These are phyloP conservation scores for Iberis pinnata DNA, from an alignment of 345 rosid species.

Conservation along the genomic window DNA sequence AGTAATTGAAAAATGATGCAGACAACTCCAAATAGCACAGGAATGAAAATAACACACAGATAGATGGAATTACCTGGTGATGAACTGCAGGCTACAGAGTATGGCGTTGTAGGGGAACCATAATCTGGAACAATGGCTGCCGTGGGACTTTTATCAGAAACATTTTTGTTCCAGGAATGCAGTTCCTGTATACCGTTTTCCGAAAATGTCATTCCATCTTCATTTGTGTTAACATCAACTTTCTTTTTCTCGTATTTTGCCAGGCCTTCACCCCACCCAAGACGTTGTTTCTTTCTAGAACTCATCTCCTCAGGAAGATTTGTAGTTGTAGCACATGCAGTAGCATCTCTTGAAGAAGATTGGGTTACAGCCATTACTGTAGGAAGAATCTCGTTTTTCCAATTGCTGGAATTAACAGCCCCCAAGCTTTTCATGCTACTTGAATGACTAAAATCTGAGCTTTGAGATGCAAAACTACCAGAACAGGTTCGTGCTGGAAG, in stretches of 20 bases:
- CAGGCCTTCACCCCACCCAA: slow-evolving; percentile 96
- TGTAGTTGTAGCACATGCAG: slow-evolving; percentile 43
- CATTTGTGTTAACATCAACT: slow-evolving; percentile 50
- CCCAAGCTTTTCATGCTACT: slow-evolving; percentile 78
- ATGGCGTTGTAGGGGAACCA: slow-evolving; percentile 85
- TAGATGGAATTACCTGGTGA: slow-evolving; percentile 52
- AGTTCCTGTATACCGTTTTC: slow-evolving; percentile 34
- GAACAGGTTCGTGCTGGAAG: slow-evolving; percentile 66
- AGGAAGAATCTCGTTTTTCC: slow-evolving; percentile 41
- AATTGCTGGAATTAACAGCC: slow-evolving; percentile 54
- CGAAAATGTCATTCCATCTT: slow-evolving; percentile 36
- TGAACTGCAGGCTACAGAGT: slow-evolving; percentile 89
- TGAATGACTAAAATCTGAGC: slow-evolving; percentile 79
- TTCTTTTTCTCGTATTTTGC: slow-evolving; percentile 91
- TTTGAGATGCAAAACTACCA: slow-evolving; percentile 74
- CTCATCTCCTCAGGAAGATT: slow-evolving; percentile 46
- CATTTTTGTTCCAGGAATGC: slow-evolving; percentile 39
- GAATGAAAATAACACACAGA: slow-evolving; percentile 5
- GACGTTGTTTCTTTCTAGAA: slow-evolving; percentile 85
- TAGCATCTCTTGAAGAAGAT: slow-evolving; percentile 66
- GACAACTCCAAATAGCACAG: slow-evolving; percentile 15
- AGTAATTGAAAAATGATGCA: slow-evolving; percentile 1
- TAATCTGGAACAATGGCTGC: slow-evolving; percentile 46
- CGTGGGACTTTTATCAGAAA: slow-evolving; percentile 62
- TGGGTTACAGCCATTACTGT: slow-evolving; percentile 41